Conservation (phyloP, 495 filamentous ascomycete genomes). For the Choiromyces venosus region DNA sequence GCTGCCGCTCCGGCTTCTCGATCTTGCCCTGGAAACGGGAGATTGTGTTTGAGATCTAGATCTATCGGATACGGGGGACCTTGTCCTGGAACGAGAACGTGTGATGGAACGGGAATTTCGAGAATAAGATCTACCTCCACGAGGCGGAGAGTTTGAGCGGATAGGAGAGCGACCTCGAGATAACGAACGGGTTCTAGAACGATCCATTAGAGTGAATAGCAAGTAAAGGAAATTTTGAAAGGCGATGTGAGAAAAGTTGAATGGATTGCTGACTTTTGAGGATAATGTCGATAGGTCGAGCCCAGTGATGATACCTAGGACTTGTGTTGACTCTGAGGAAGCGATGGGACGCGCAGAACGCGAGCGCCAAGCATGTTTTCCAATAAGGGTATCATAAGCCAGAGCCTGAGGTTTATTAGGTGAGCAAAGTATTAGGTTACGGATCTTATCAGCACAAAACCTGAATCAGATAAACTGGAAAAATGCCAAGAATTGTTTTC, state of each 20-base stretch:
- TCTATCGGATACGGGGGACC: conserved; percentile 23
- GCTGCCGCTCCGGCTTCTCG: conserved; percentile 30
- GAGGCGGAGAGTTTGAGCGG: conserved; percentile 36
- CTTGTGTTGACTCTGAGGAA: not conserved
- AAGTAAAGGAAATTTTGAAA: not conserved
- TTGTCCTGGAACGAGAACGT: conserved; percentile 29
- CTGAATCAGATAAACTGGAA: not conserved
- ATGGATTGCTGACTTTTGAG: not conserved
- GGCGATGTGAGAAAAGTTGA: not conserved
- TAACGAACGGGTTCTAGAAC: conserved; percentile 15
- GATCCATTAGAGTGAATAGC: conserved; percentile 23
- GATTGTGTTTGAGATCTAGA: conserved; percentile 19
- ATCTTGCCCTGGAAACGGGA: conserved; percentile 20
- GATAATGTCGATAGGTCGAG: not conserved
- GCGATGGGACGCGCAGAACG: conserved; percentile 2
- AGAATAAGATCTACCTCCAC: conserved; percentile 31
- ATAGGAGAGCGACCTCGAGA: conserved; percentile 25
- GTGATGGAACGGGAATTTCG: conserved; percentile 26
- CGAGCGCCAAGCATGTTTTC: not conserved
- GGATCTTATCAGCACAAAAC: not conserved
- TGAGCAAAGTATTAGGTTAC: not conserved
- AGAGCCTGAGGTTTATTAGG: not conserved
- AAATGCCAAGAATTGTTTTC: not conserved
- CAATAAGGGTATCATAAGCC: not conserved
- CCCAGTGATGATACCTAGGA: not conserved